These are phyloP conservation scores for Cadophora malorum DNA, from an alignment of 2,329 filamentous ascomycete genomes.

Conservation along the genomic window DNA sequence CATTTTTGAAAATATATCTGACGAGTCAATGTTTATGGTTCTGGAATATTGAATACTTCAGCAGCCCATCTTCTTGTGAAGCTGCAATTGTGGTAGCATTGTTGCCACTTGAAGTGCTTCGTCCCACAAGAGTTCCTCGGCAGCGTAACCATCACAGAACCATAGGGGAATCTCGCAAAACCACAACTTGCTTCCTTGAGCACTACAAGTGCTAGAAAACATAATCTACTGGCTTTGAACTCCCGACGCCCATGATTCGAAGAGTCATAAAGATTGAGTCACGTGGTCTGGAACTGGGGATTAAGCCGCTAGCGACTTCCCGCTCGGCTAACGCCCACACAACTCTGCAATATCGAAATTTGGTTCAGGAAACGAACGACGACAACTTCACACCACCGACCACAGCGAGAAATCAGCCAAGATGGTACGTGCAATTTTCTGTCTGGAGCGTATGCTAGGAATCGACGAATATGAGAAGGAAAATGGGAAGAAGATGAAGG, in stretches of 20 bases:
- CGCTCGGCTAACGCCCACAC: neutral
- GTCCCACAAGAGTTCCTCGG: neutral
- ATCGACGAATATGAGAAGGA: neutral
- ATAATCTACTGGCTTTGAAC: neutral
- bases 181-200: neutral
- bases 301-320: neutral
- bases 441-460: neutral
- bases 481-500: constrained; percentile 1
- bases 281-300: too few species aligned
- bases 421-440: constrained; percentile 36
- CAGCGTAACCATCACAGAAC: neutral
- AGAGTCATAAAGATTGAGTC: neutral
- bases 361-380: constrained; percentile 25
- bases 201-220: neutral
- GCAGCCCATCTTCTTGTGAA: neutral
- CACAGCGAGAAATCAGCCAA: constrained; percentile 37
- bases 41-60: neutral
- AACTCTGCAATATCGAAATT: constrained; percentile 24
- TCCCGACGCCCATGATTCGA: neutral
- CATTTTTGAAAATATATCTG: neutral
- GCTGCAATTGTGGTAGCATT: neutral
- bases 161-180: neutral
- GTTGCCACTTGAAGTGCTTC: neutral
- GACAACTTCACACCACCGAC: constrained; percentile 31
- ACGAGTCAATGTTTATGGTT: neutral